Base-by-base conservation (phyloP, 1,284 basidiomycete species). In the Puccinia hordei region DNA sequence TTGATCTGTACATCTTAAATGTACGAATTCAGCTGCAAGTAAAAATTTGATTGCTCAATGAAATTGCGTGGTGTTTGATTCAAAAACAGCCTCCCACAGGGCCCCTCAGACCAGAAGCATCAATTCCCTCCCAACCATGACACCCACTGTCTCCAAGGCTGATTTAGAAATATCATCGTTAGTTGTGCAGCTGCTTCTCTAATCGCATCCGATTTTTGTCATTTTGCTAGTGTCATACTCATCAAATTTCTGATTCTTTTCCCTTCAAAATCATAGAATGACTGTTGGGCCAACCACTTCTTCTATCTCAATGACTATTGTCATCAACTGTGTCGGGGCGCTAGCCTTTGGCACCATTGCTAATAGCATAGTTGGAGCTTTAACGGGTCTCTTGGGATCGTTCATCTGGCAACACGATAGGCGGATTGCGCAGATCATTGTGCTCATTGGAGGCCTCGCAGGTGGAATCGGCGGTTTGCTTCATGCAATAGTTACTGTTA, bases 321-420 rank as follows among this genome's bases (percentile, higher is more conserved):
- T 73, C 12, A 41, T 73, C 13, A 35, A 77, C 65, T 73, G 53
- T 33, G 44, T 80, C 27, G 68, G 59, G 57, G 77, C 72, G 19
- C 15, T 80, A 27, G 46, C 46, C 10, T 30, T 80, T 12, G 77
- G 77, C 17, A 71, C 77, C 0, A 80, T 80, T 22, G 77, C 66
- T 1, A 80, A 80, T 44, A 51, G 51, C 30, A 24, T 72, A 19
- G 30, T 80, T 51, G 77, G 77, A n/a, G 77, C 66, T 46, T 73
- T 80, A 57, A 80, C 68, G 24, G 77, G 77, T 24, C 61, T 80
- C 41, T 44, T 80, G 1, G 69, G 71, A 44, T 80, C 71, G 24
- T 35, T 80, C 10, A 65, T 73, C 13, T 72, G 68, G 35, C 71
- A 65, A 30, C 71, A 66, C 63, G 44, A 73, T 2, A 17, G 46